A percentile compares a stretch with the other conserved stretches of the same genome.
phyloP scores from a whole-genome alignment of 192 early-diverging fungal genomes.

The Umbelopsis isabellina region DNA sequence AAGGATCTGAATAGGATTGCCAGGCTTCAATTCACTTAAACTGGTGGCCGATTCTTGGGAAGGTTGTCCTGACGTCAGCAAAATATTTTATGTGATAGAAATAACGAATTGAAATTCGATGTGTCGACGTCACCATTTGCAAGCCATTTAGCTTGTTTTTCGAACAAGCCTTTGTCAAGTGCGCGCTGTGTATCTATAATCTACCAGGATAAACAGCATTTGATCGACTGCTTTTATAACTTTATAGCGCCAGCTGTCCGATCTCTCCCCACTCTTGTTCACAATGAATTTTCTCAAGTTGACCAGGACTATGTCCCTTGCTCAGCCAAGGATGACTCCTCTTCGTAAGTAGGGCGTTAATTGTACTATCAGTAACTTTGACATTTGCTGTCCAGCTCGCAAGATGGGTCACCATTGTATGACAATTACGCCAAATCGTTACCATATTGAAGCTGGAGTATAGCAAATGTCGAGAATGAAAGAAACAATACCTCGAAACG shows the following conservation, averaged over 20 bases:
- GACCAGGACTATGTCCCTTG: constrained; percentile 18
- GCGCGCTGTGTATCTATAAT: constrained; percentile 17
- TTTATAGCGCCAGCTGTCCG: constrained; percentile 15
- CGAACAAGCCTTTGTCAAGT: not conserved
- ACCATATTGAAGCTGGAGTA: too few relatives aligned
- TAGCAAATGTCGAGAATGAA: too few relatives aligned
- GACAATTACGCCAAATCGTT: too few relatives aligned
- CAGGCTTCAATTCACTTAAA: too few relatives aligned
- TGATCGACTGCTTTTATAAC: constrained; percentile 18
- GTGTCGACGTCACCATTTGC: constrained; percentile 1
- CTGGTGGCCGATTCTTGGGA: too few relatives aligned
- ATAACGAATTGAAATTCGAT: too few relatives aligned
- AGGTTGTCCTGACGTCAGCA: too few relatives aligned
- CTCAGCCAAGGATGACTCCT: constrained; percentile 13
- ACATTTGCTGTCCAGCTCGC: too few relatives aligned
- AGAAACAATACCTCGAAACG: not conserved
- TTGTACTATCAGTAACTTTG: not conserved
- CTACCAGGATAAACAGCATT: constrained; percentile 8
- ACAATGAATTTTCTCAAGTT: constrained; percentile 21
- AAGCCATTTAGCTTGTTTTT: constrained; percentile 1
- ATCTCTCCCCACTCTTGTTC: constrained; percentile 19
- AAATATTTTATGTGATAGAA: too few relatives aligned
- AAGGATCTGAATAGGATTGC: not conserved
- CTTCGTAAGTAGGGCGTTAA: not conserved
- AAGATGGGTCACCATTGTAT: too few relatives aligned